phyloP scores from a whole-genome alignment of 257 asterid species.

The Jaltomata sinuosa region DNA sequence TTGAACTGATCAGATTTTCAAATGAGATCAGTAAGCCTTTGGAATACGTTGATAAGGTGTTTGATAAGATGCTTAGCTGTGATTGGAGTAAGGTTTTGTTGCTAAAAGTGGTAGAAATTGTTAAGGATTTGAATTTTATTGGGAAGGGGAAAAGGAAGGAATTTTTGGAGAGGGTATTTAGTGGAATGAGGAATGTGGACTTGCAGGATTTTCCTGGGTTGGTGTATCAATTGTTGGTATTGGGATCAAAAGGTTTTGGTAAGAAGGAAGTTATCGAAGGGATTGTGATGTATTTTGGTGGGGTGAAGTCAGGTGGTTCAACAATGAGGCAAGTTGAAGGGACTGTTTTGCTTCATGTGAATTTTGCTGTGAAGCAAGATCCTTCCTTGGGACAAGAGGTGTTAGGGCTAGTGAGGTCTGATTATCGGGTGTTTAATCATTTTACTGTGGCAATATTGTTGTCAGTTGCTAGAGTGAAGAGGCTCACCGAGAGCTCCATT shows the following conservation, averaged over 20 bases:
- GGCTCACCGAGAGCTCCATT: constrained; percentile 57
- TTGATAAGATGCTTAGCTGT: constrained; percentile 33
- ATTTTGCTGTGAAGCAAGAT: constrained; percentile 84
- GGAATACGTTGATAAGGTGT: constrained; percentile 38
- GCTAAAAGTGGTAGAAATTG: constrained; percentile 61
- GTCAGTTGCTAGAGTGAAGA: constrained; percentile 72
- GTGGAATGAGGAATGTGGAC: constrained; percentile 51
- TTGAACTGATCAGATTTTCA: constrained; percentile 45
- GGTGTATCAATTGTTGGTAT: constrained; percentile 70
- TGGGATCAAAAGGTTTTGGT: constrained; percentile 68
- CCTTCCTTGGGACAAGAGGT: constrained; percentile 79
- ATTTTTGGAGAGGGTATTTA: constrained; percentile 49
- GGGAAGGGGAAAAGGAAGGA: constrained; percentile 47
- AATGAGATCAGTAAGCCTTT: constrained; percentile 41
- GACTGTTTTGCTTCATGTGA: constrained; percentile 81
- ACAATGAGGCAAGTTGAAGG: constrained; percentile 76
- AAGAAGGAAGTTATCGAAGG: constrained; percentile 79
- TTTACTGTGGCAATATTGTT: constrained; percentile 62
- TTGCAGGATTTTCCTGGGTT: constrained; percentile 76
- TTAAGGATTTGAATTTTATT: constrained; percentile 46
- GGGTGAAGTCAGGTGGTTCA: constrained; percentile 32
- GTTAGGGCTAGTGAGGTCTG: constrained; percentile 53
- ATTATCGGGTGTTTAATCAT: constrained; percentile 67
- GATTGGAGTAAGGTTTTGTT: constrained; percentile 60
- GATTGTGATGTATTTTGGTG: constrained; percentile 61